These are phyloP conservation scores for Pulveroboletus sp. DNA, from an alignment of 768 basidiomycete genomes.

Conservation along the genomic window DNA sequence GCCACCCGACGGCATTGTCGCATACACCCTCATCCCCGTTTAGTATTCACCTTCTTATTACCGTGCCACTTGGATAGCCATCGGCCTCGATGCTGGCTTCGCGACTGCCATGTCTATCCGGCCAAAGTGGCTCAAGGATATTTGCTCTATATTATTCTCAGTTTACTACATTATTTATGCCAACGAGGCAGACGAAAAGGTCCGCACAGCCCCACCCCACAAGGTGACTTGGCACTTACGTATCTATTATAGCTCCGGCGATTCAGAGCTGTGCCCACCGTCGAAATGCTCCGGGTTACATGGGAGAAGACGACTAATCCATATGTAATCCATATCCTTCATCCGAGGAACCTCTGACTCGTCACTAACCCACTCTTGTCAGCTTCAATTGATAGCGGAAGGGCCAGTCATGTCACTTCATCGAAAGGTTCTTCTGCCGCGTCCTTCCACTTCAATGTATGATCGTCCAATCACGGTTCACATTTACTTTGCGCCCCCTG, in stretches of 20 bases:
- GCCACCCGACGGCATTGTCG: not conserved
- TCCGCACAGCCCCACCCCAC: slow-evolving; percentile 30
- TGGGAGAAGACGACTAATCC: slow-evolving; percentile 99
- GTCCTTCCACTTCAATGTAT: slow-evolving; percentile 74
- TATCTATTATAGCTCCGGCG: slow-evolving; percentile 65
- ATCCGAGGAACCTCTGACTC: slow-evolving; percentile 10
- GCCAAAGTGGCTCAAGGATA: slow-evolving; percentile 87
- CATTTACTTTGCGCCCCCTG: slow-evolving; percentile 77
- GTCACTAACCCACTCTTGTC: slow-evolving; percentile 7
- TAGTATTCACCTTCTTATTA: slow-evolving; percentile 93
- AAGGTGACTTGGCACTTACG: not conserved
- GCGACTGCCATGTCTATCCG: slow-evolving; percentile 93
- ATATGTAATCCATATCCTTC: slow-evolving; percentile 51
- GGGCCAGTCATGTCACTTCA: slow-evolving; percentile 62
- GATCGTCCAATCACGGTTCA: slow-evolving; percentile 79
- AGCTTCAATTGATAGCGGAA: slow-evolving; percentile 63
- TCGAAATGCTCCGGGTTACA: slow-evolving; percentile 92
- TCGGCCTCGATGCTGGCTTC: slow-evolving; percentile 95
- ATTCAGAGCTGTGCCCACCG: slow-evolving; percentile 89
- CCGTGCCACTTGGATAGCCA: slow-evolving; percentile 92
- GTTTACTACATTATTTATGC: slow-evolving; percentile 88
- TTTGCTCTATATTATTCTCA: slow-evolving; percentile 83
- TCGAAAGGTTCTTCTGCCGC: slow-evolving; percentile 77
- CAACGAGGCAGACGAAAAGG: slow-evolving; percentile 95
- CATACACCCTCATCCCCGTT: slow-evolving; percentile 4